Conservation (phyloP, 2,329 filamentous ascomycete genomes). For the Trichophyton simii region DNA sequence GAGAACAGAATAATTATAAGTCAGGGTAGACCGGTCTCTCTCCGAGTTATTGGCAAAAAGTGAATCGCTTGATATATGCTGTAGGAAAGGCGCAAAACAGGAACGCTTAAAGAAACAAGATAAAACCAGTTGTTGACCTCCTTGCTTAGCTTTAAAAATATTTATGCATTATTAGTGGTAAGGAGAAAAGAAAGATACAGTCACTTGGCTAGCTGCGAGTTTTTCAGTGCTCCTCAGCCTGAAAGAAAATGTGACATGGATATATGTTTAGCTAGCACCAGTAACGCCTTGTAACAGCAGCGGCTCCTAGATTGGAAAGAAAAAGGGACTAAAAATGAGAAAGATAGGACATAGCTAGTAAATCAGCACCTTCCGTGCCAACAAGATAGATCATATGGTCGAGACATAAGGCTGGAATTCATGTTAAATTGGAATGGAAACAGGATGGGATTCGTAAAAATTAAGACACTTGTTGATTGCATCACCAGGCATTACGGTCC, state of each 20-base stretch:
- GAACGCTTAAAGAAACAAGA: neutral
- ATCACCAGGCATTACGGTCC: slow-evolving; percentile 77
- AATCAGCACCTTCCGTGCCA: neutral
- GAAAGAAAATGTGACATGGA: neutral
- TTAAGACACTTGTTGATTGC: neutral
- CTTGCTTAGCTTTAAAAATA: neutral
- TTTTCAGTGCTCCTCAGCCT: neutral
- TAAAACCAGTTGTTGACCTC: neutral
- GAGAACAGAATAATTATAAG: neutral
- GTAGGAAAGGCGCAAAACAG: neutral
- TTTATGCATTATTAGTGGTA: neutral
- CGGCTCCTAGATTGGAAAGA: neutral
- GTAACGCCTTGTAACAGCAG: neutral
- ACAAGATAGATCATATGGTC: neutral
- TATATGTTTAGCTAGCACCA: neutral
- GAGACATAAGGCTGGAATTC: neutral
- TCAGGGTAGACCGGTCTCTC: neutral
- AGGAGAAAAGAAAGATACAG: neutral
- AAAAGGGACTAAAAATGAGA: neutral
- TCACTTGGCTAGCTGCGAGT: neutral
- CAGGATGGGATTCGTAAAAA: neutral
- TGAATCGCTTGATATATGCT: neutral
- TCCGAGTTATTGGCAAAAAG: neutral
- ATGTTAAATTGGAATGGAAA: neutral
- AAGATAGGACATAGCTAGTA: neutral